A percentile compares a stretch with the other conserved stretches of the same genome.
phyloP scores from a whole-genome alignment of 805 yeast genomes.

The Blastobotrys robertii region DNA sequence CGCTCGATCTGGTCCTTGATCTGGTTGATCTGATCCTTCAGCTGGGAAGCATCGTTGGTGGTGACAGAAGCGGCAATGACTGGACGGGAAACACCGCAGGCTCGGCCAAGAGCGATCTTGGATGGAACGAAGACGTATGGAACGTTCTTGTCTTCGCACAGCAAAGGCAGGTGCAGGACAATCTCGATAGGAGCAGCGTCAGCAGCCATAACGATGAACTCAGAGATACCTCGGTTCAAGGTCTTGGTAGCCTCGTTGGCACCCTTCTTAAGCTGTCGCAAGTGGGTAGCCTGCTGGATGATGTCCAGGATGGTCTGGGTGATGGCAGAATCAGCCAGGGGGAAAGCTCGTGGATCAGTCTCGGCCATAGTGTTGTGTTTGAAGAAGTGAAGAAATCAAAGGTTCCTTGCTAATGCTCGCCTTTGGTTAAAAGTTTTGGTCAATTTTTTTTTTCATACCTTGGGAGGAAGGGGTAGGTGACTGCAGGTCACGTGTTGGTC shows the following conservation, averaged over 20 bases:
- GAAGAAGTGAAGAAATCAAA: slow-evolving; percentile 8
- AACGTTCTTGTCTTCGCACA: slow-evolving; percentile 99
- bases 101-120: slow-evolving; percentile 97
- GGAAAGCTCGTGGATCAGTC: slow-evolving; percentile 98
- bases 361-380: slow-evolving; percentile 50
- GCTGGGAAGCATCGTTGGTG: slow-evolving; percentile 95
- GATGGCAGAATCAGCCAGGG: slow-evolving; percentile 92
- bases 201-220: slow-evolving; percentile 99
- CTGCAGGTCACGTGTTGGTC: too few species aligned
- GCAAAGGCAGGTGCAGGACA: slow-evolving; percentile 89
- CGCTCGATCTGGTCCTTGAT: slow-evolving; percentile 99
- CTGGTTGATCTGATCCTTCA: slow-evolving; percentile 92
- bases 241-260: slow-evolving; percentile 99
- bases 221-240: slow-evolving; percentile 98
- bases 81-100: slow-evolving; percentile 99
- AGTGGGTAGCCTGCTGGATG: slow-evolving; percentile 94
- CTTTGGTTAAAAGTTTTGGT: slow-evolving; percentile 13
- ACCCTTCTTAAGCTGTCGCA: slow-evolving; percentile 98
- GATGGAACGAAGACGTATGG: slow-evolving; percentile 99
- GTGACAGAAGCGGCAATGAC: slow-evolving; percentile 98
- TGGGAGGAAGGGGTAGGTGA: too few species aligned
- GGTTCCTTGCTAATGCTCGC: slow-evolving; percentile 32
- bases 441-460: too few species aligned
- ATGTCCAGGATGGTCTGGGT: slow-evolving; percentile 96
- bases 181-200: slow-evolving; percentile 99